phyloP scores from a whole-genome alignment of 139 green algal genomes.

The Volvox africanus region DNA sequence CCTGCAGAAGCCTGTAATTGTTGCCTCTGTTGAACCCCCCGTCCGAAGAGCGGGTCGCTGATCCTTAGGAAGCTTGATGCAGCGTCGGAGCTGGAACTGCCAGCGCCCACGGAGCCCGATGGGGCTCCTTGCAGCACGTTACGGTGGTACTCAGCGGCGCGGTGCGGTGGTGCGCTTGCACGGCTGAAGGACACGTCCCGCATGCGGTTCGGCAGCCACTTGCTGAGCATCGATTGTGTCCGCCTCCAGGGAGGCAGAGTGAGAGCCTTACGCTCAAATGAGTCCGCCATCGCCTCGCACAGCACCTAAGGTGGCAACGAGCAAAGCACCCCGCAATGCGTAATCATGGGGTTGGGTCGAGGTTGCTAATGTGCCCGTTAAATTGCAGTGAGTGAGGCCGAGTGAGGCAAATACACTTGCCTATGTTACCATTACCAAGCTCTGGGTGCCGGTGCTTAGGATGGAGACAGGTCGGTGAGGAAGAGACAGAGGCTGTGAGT shows the following conservation, averaged over 20 bases:
- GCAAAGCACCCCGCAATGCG: neutral
- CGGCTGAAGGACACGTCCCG: slow-evolving; percentile 17
- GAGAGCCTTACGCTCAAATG: slow-evolving; percentile 49
- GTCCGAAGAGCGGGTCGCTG: slow-evolving; percentile 18
- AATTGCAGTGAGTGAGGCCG: no score
- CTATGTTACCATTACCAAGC: no score
- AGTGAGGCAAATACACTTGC: no score
- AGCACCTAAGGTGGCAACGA: slow-evolving; percentile 6
- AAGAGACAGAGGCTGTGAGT: no score
- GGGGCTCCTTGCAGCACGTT: neutral
- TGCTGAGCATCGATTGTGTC: slow-evolving; percentile 55
- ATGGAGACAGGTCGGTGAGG: no score
- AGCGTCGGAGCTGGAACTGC: neutral
- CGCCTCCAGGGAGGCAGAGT: slow-evolving; percentile 56
- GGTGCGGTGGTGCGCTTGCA: neutral
- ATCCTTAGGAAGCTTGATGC: neutral
- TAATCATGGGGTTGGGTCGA: no score
- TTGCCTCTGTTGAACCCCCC: neutral
- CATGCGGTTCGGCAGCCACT: slow-evolving; percentile 46
- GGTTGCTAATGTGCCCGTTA: no score
- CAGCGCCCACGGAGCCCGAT: neutral
- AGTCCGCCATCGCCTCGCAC: slow-evolving; percentile 52
- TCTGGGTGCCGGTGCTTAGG: no score
- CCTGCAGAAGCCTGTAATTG: neutral
- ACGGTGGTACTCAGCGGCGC: neutral